These are phyloP conservation scores for Thoreauomyces humboldtii DNA, from an alignment of 192 early-diverging fungal species.

Conservation along the genomic window DNA sequence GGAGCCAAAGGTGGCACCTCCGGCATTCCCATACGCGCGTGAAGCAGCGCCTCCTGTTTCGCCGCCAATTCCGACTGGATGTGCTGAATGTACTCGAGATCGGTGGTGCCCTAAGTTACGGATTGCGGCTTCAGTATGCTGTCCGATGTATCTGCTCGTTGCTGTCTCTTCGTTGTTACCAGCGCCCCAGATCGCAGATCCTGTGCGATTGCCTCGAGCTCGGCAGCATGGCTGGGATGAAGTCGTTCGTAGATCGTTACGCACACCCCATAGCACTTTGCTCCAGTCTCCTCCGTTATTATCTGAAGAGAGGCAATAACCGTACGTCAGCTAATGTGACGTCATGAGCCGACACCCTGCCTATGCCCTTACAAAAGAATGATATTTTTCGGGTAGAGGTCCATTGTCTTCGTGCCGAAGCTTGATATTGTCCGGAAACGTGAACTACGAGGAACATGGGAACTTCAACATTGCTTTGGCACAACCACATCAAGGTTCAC, in stretches of 20 bases:
- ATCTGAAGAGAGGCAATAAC: conserved; percentile 34
- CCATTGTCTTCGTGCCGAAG: conserved; percentile 32
- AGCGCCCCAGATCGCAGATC: conserved; percentile 32
- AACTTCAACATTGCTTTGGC: too few relatives aligned
- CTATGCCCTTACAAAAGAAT: conserved; percentile 59
- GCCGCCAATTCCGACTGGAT: conserved; percentile 43
- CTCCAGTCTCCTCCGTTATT: conserved; percentile 41
- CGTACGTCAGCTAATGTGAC: too few relatives aligned
- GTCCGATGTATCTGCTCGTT: not conserved
- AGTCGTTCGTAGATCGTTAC: conserved; percentile 43
- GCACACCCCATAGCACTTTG: conserved; percentile 46
- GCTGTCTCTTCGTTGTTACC: conserved; percentile 14
- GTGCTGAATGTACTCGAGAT: conserved; percentile 48
- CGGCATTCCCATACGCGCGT: conserved; percentile 24
- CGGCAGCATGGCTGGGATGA: conserved; percentile 22
- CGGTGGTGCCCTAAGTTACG: conserved; percentile 17
- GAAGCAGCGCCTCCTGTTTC: conserved; percentile 44
- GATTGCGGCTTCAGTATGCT: not conserved
- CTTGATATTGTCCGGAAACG: conserved; percentile 50
- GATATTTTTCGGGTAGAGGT: conserved; percentile 40
- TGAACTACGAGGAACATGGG: conserved; percentile 42
- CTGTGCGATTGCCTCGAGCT: conserved; percentile 38
- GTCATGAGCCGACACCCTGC: too few relatives aligned
- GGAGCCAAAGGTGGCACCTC: not conserved
- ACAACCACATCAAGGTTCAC: too few relatives aligned